phyloP scores from a whole-genome alignment of 805 yeast genomes.

The Starmerella powellii region DNA sequence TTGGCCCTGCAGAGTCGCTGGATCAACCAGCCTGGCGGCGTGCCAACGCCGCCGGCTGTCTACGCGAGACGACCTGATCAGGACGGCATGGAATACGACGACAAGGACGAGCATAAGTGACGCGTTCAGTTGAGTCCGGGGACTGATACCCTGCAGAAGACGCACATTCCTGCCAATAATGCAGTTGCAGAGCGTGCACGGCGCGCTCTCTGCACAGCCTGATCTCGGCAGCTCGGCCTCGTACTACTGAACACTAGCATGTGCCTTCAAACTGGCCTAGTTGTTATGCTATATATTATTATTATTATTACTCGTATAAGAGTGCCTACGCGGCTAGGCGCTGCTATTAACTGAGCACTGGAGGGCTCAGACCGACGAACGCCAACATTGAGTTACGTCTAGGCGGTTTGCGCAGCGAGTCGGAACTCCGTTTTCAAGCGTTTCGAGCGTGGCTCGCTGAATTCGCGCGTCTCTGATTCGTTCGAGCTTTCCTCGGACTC shows the following conservation, averaged over 20 bases:
- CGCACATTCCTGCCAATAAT: too few relatives aligned
- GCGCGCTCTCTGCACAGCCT: too few relatives aligned
- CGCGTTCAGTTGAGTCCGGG: too few relatives aligned
- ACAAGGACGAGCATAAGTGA: conserved; percentile 23
- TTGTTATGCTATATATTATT: not conserved
- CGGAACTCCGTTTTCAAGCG: not conserved
- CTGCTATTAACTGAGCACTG: too few relatives aligned
- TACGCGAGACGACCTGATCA: conserved; percentile 24
- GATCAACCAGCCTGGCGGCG: conserved; percentile 40
- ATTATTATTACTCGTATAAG: not conserved
- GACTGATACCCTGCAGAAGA: too few relatives aligned
- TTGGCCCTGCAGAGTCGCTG: conserved; percentile 56
- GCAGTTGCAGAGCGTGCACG: too few relatives aligned
- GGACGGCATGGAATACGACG: conserved; percentile 24
- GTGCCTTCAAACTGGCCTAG: not conserved
- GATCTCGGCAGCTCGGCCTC: too few relatives aligned
- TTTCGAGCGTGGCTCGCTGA: not conserved
- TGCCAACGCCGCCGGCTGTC: conserved; percentile 36
- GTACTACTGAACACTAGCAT: too few relatives aligned
- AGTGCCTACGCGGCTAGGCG: too few relatives aligned
- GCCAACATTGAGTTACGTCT: too few relatives aligned
- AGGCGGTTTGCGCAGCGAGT: not conserved
- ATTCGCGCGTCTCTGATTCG: not conserved
- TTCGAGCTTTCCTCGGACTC: not conserved
- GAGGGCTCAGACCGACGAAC: too few relatives aligned